phyloP scores from a whole-genome alignment of 1,139 yeast species.

The Pichia sp. region DNA sequence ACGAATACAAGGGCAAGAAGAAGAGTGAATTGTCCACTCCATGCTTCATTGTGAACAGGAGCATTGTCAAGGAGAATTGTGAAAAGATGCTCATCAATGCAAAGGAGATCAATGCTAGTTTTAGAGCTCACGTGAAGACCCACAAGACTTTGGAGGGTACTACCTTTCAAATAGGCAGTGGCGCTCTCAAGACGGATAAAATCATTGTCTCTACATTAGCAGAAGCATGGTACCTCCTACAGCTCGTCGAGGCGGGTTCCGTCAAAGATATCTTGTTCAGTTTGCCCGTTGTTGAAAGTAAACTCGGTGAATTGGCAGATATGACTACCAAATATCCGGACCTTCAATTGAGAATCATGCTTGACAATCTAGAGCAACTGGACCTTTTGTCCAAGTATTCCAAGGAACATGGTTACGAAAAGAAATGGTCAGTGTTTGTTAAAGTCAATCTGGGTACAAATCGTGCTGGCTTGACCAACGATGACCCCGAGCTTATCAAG shows the following conservation, averaged over 20 bases:
- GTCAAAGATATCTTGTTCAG: conserved; percentile 61
- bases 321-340: conserved; percentile 35
- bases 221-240: conserved; percentile 46
- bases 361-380: conserved; percentile 55
- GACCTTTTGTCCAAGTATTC: conserved; percentile 37
- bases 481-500: conserved; percentile 13
- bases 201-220: conserved; percentile 65
- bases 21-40: conserved; percentile 42
- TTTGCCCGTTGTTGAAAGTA: conserved; percentile 53
- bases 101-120: conserved; percentile 14
- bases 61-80: conserved; percentile 32
- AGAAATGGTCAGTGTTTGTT: conserved; percentile 48
- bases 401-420: conserved; percentile 11
- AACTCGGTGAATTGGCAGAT: conserved; percentile 42
- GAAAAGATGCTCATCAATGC: conserved; percentile 34
- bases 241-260: conserved; percentile 27
- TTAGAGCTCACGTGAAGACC: conserved; percentile 58
- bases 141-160: conserved; percentile 54
- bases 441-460: conserved; percentile 57
- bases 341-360: conserved; percentile 43
- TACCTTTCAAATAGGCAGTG: conserved; percentile 37
- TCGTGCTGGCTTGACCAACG: conserved; percentile 48
- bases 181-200: conserved; percentile 29
- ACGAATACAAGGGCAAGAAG: conserved; percentile 9
- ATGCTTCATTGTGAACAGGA: conserved; percentile 38